These are phyloP conservation scores for Ophiostoma triangulosporum DNA, from an alignment of 2,329 filamentous ascomycete species.

Conservation along the genomic window DNA sequence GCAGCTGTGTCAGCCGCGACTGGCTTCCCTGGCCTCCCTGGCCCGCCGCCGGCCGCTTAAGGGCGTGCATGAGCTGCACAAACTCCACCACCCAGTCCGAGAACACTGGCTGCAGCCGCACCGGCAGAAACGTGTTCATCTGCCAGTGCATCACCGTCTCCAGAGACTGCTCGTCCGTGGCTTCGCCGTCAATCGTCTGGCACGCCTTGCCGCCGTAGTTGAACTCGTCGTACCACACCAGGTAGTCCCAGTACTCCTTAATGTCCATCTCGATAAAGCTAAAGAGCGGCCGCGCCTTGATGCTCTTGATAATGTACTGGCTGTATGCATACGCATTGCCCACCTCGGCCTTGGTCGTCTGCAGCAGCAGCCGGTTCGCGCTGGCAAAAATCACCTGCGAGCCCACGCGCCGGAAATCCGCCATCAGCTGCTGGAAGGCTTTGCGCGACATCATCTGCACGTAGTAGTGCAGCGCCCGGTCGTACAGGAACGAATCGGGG, in stretches of 20 bases:
- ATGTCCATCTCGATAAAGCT: conserved; percentile 96
- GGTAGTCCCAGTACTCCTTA: conserved; percentile 98
- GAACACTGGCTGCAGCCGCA: conserved; percentile 69
- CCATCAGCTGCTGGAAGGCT: conserved; percentile 92
- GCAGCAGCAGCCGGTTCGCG: conserved; percentile 74
- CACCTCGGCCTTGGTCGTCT: conserved; percentile 93
- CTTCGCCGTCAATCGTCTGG: conserved; percentile 55
- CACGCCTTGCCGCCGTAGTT: conserved; percentile 96
- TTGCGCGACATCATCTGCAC: conserved; percentile 98
- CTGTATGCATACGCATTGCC: conserved; percentile 94
- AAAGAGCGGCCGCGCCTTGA: conserved; percentile 89
- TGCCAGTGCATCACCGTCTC: conserved; percentile 98
- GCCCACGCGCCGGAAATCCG: conserved; percentile 86
- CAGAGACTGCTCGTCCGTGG: conserved; percentile 9
- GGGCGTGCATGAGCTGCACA: conserved; percentile 79
- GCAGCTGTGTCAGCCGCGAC: conserved; percentile 43
- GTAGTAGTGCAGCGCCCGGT: conserved; percentile 87
- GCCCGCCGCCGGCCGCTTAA: conserved; percentile 56
- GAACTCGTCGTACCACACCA: conserved; percentile 98
- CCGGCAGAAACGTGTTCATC: conserved; percentile 75
- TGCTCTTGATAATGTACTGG: conserved; percentile 94
- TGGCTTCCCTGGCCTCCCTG: conserved; percentile 33
- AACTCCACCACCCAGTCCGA: conserved; percentile 91
- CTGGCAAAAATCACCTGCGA: conserved; percentile 94
- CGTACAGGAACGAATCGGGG: conserved; percentile 87